A percentile compares a stretch with the other conserved stretches of the same genome.
Evolutionary conservation across 139 green algal genomes (phyloP).

Genomic region (Haematococcus lacustris): DNA sequence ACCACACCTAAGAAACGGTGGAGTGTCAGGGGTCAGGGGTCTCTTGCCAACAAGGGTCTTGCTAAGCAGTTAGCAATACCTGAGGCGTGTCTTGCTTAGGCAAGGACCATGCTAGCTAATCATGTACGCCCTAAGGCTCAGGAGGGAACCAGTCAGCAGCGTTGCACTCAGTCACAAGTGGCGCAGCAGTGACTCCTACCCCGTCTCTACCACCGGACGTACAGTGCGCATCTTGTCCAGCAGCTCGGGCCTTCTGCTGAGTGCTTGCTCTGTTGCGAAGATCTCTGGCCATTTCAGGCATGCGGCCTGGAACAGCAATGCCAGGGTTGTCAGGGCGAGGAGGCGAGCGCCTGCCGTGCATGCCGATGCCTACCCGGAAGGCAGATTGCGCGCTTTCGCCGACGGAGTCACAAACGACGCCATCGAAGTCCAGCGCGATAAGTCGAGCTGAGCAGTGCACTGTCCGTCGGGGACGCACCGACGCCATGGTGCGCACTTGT

Average conservation of each 20-base stretch:
- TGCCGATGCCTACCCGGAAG: conserved; percentile 62
- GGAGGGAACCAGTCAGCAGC: background rate
- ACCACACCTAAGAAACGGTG: background rate
- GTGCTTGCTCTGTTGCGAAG: conserved; percentile 51
- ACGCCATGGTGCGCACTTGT: too few relatives aligned
- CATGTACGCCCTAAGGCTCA: background rate
- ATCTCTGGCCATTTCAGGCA: conserved; percentile 76
- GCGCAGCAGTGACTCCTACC: conserved; percentile 33
- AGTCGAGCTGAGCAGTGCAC: too few relatives aligned
- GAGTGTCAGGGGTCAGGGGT: background rate
- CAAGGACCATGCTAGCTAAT: background rate
- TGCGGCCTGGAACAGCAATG: conserved; percentile 45
- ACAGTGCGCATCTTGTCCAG: conserved; percentile 77
- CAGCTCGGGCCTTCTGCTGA: conserved; percentile 56
- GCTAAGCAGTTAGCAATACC: background rate
- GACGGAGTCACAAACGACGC: conserved; percentile 90
- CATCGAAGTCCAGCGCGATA: conserved; percentile 99
- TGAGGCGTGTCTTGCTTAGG: background rate
- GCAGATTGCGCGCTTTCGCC: conserved; percentile 85
- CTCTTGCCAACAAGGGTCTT: background rate
- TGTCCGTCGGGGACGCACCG: too few relatives aligned
- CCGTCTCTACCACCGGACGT: conserved; percentile 94
- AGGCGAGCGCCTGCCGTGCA: background rate
- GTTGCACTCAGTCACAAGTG: background rate
- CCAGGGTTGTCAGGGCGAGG: background rate